A percentile compares a stretch with the other conserved stretches of the same genome.
Evolutionary conservation across 352 stramenopile species (phyloP).

Genomic region (Hyphochytrium catenoides): DNA sequence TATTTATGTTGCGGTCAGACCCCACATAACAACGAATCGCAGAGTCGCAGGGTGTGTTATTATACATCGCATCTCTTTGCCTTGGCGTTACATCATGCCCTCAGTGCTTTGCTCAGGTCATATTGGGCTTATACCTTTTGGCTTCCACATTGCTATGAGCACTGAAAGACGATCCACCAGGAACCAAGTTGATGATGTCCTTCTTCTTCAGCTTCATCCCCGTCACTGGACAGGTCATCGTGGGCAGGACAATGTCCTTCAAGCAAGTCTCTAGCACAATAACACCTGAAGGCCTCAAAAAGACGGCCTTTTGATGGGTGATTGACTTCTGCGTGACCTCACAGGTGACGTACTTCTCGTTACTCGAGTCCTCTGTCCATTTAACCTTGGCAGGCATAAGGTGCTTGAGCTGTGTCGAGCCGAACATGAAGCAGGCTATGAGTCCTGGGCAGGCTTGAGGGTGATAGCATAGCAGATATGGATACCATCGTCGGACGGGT

Average conservation of each 20-base stretch:
- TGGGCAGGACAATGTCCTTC: slow-evolving; percentile 50
- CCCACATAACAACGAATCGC: no score
- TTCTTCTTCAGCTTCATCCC: slow-evolving; percentile 59
- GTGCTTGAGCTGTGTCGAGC: slow-evolving; percentile 60
- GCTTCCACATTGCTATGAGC: slow-evolving; percentile 56
- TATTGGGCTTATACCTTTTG: slow-evolving; percentile 55
- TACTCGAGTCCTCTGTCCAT: slow-evolving; percentile 16
- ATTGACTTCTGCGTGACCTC: slow-evolving; percentile 54
- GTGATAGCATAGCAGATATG: no score
- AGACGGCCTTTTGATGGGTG: slow-evolving; percentile 37
- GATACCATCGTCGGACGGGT: no score
- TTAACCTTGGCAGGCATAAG: slow-evolving; percentile 60
- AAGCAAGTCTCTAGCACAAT: slow-evolving; percentile 49
- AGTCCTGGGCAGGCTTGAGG: no score
- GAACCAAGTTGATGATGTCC: slow-evolving; percentile 47
- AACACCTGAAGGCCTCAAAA: slow-evolving; percentile 42
- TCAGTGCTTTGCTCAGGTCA: no score
- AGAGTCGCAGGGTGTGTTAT: no score
- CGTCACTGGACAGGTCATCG: slow-evolving; percentile 53
- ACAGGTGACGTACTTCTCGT: slow-evolving; percentile 22
- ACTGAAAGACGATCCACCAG: slow-evolving; percentile 42
- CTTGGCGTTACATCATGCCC: no score
- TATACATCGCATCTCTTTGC: no score
- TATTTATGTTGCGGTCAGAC: no score
- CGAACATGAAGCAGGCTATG: no score